A percentile compares a stretch with the other conserved stretches of the same genome.
These are phyloP conservation scores for Serendipita sp. DNA, from an alignment of 768 basidiomycete species.

Conservation along the genomic window DNA sequence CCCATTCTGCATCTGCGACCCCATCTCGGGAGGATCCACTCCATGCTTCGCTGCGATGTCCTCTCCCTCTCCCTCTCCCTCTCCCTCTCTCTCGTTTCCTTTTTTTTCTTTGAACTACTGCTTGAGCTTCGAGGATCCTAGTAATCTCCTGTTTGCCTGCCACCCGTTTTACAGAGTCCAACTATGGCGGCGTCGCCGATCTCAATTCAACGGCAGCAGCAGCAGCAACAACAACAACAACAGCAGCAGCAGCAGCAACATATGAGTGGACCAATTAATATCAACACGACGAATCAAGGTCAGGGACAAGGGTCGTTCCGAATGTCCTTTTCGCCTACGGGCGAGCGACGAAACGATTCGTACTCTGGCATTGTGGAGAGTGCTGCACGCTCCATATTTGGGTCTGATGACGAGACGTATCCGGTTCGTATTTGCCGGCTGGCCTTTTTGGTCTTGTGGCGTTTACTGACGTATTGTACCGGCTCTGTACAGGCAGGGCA, in stretches of 20 bases:
- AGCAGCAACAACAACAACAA: background rate
- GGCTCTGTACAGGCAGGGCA: background rate
- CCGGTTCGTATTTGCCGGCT: background rate
- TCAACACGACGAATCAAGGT: background rate
- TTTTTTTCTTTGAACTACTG: background rate
- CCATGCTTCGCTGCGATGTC: background rate
- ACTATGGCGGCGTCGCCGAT: constrained; percentile 2
- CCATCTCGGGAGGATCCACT: too few species aligned
- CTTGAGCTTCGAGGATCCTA: constrained; percentile 6
- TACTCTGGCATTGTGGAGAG: background rate
- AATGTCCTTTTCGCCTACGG: background rate
- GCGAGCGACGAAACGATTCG: background rate
- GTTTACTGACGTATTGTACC: background rate
- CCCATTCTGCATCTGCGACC: too few species aligned
- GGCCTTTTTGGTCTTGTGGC: background rate
- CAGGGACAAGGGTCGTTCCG: background rate
- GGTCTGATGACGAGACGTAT: background rate
- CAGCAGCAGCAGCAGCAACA: background rate
- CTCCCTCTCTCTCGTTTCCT: background rate
- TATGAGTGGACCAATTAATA: background rate
- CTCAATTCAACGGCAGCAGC: background rate
- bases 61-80: background rate
- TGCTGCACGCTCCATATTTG: background rate
- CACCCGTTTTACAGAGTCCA: constrained; percentile 6
- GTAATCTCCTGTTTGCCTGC: constrained; percentile 6